A percentile compares a stretch with the other conserved stretches of the same genome.
phyloP scores from a whole-genome alignment of 345 rosid genomes.

The Eucalyptus rudis region DNA sequence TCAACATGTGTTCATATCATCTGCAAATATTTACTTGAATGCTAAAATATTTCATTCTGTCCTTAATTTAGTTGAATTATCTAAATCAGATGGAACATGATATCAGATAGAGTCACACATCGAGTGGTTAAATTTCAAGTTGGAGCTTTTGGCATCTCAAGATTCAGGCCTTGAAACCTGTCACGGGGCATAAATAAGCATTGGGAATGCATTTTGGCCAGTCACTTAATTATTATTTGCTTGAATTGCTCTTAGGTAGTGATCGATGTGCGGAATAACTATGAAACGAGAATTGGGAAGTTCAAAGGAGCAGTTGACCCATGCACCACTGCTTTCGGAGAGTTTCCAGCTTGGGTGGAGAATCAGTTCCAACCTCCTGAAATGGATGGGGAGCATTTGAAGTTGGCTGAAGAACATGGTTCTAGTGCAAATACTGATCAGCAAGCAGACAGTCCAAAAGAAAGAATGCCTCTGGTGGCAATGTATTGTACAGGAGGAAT shows the following conservation, averaged over 20 bases:
- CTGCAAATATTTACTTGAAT: background rate
- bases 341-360: conserved; percentile 89
- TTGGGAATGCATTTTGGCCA: background rate
- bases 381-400: conserved; percentile 11
- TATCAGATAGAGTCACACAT: background rate
- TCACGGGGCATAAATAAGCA: background rate
- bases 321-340: conserved; percentile 69
- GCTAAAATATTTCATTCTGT: background rate
- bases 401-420: background rate
- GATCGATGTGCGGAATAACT: conserved; percentile 83
- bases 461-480: conserved; percentile 52
- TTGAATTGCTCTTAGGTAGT: conserved; percentile 41
- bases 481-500: conserved; percentile 99
- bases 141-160: background rate
- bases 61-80: background rate
- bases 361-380: conserved; percentile 35
- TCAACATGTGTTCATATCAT: background rate
- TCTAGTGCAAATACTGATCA: conserved; percentile 3
- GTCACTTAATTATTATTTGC: background rate
- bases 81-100: background rate
- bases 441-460: conserved; percentile 8
- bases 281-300: conserved; percentile 93
- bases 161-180: background rate
- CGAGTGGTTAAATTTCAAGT: background rate
- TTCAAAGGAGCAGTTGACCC: conserved; percentile 96